A percentile compares a stretch with the other conserved stretches of the same genome.
Evolutionary conservation across 306 rosid genomes (phyloP).

Genomic region (Cucumis cinereus): DNA sequence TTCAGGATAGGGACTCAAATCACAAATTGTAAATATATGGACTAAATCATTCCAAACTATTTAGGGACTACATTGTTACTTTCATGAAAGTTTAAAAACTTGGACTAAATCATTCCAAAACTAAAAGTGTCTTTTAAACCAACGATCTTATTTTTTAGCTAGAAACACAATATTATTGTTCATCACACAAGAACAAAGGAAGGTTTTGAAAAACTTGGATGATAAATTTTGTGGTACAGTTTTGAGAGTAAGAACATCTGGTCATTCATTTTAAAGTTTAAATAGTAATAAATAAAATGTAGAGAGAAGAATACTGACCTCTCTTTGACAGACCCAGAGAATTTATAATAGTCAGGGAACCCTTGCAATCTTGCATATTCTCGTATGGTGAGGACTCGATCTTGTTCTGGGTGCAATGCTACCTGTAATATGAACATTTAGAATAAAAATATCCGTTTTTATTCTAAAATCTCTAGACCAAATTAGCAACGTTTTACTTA

Average conservation of each 20-base stretch:
- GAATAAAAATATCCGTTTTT: background rate
- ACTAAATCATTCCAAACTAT: too few species aligned
- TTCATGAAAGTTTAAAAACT: too few species aligned
- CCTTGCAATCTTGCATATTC: conserved; percentile 95
- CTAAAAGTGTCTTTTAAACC: too few species aligned
- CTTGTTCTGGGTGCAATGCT: conserved; percentile 70
- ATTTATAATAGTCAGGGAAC: conserved; percentile 70
- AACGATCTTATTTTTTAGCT: background rate
- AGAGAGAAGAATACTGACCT: conserved; percentile 27
- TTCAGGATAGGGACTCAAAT: too few species aligned
- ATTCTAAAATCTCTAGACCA: background rate
- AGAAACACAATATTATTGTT: background rate
- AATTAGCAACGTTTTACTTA: background rate
- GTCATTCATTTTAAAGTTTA: background rate
- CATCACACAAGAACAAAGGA: background rate
- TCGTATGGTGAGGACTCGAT: conserved; percentile 53
- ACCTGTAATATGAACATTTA: conserved; percentile 26
- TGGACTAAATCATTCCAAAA: too few species aligned
- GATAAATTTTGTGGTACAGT: background rate
- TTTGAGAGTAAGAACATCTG: background rate
- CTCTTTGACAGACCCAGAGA: conserved; percentile 56
- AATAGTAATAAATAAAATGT: background rate
- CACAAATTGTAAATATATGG: too few species aligned
- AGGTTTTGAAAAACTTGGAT: background rate
- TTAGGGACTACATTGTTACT: too few species aligned